Evolutionary conservation across 2,329 filamentous ascomycete species (phyloP).

Genomic region (Colletotrichum sp.): DNA sequence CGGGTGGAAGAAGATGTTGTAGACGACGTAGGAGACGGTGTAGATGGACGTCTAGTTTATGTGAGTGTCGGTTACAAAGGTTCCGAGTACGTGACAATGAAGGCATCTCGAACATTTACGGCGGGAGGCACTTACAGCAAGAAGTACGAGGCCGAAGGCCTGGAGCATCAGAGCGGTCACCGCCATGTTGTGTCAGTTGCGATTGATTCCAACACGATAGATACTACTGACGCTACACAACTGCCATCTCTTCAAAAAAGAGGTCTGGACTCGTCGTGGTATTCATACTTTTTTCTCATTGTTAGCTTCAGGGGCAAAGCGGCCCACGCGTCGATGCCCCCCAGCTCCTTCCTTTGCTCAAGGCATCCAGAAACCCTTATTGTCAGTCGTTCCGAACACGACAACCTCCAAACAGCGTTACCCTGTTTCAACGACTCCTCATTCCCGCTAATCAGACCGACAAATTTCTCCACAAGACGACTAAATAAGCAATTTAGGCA

Average conservation of each 20-base stretch:
- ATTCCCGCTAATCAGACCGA: background rate
- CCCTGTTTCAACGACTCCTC: background rate
- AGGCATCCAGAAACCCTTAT: background rate
- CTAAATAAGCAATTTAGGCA: background rate
- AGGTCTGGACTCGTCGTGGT: background rate
- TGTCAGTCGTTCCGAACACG: background rate
- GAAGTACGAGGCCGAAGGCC: background rate
- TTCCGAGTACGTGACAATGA: background rate
- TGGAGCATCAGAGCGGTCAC: background rate
- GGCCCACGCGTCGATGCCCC: background rate
- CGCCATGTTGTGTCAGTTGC: background rate
- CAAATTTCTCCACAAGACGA: background rate
- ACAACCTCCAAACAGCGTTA: background rate
- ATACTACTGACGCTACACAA: background rate
- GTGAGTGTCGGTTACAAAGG: background rate
- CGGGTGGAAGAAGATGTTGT: constrained; percentile 39
- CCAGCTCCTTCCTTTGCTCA: too few species aligned
- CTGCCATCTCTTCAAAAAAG: accelerated
- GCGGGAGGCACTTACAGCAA: background rate
- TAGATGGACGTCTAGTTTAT: background rate
- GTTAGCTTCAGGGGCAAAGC: background rate
- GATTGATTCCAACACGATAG: too few species aligned
- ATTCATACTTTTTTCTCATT: background rate
- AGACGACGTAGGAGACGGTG: constrained; percentile 18
- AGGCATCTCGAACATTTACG: background rate